Base-by-base conservation (phyloP, 108 stramenopile genomes). In the Stephanodiscus triporus region DNA sequence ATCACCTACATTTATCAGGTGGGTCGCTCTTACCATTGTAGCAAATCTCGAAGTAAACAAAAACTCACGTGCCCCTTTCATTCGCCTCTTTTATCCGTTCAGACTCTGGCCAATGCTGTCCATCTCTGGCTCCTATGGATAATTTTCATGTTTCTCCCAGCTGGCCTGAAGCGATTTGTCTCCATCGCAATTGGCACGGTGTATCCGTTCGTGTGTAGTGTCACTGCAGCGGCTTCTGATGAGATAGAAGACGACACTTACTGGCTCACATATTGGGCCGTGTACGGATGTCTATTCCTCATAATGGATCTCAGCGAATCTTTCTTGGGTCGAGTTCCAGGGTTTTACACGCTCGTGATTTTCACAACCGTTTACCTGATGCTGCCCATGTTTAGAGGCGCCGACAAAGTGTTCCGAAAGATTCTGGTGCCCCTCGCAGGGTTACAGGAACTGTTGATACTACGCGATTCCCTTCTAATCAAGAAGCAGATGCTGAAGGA, bases 341-440 rank as follows among this genome's bases (percentile, higher is more conserved):
- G 84, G 8, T 86, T 89, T 62, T 87, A 86, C 58, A 75, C 78
- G 0, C 49, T 86, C 36, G 53, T 84, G 40, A 72, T 86, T 27
- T 73, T 83, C 5, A 58, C 69, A 10, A 83, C 78, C 14, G 57
- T 87, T 6, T 89, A 86, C 48, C 66, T 89, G 11, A 84, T 86
- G 80, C 65, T 89, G 9, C 88, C 88, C 57, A 80, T 89, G 82
- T 86, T 89, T 38, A 53, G 81, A 23, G 88, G 88, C 1, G 86
- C 88, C 10, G 84, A 89, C 7, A 82, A 82, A 13, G 59, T 87
- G n/a, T 89, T 89, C 49, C 84, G 88, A 9, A 78, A 76, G 19
- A 59, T 89, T 11, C 60, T 89, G 40, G 88, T 89, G 0, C 86
- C 88, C 0, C 43, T 89, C 32, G 48, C 48, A 49, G 48, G 48